Evolutionary conservation across 2,329 filamentous ascomycete species (phyloP).

Genomic region (Cladosporium sp.): DNA sequence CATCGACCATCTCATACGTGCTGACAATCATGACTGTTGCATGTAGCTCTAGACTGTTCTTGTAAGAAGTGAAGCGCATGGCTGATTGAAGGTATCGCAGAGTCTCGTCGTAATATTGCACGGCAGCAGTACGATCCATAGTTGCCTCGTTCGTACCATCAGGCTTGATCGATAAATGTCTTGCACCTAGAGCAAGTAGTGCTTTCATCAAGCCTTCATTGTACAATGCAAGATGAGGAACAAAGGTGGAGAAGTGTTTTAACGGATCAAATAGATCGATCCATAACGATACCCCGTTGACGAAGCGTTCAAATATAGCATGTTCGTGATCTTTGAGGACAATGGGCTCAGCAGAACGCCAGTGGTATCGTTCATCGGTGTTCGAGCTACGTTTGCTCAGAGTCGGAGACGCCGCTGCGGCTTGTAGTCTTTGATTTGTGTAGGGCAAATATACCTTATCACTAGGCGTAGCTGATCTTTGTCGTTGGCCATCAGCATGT

Average conservation of each 20-base stretch:
- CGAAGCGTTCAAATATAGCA: slow-evolving; percentile 37
- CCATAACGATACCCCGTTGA: slow-evolving; percentile 35
- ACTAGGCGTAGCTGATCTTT: not conserved
- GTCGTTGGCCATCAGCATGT: not conserved
- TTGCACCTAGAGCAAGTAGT: slow-evolving; percentile 53
- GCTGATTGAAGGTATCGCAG: slow-evolving; percentile 59
- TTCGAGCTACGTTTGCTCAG: not conserved
- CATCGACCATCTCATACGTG: slow-evolving; percentile 64
- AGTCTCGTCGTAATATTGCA: slow-evolving; percentile 60
- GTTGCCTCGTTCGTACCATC: slow-evolving; percentile 21
- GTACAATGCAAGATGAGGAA: slow-evolving; percentile 42
- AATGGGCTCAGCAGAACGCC: slow-evolving; percentile 23
- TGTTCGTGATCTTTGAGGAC: slow-evolving; percentile 35
- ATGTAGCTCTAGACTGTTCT: slow-evolving; percentile 54
- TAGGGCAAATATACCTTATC: not conserved
- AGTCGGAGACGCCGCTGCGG: not conserved
- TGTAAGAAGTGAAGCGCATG: slow-evolving; percentile 56
- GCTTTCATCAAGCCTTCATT: slow-evolving; percentile 57
- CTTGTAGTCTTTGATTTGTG: not conserved
- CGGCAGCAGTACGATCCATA: slow-evolving; percentile 30
- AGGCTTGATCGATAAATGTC: slow-evolving; percentile 45
- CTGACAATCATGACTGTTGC: slow-evolving; percentile 58
- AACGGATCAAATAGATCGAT: slow-evolving; percentile 44
- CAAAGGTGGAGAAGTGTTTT: slow-evolving; percentile 35
- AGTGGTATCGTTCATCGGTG: slow-evolving; percentile 23